Percentiles rank a stretch among this genome's conserved stretches.
Evolutionary conservation across 306 rosid species (phyloP).

Genomic region (Morella rubra): DNA sequence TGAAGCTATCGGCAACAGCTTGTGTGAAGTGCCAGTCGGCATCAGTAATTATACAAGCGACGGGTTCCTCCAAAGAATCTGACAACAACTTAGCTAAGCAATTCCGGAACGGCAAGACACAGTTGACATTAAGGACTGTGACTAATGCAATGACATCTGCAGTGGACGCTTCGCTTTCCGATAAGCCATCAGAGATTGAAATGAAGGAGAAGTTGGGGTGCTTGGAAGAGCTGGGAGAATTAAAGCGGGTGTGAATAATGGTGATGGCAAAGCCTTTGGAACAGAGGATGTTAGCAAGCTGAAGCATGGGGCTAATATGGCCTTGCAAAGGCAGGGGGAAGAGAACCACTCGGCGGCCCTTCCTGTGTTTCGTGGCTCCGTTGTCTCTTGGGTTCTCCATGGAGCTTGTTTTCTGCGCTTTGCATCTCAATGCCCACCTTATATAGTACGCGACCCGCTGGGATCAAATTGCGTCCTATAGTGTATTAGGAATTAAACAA

Average conservation of each 20-base stretch:
- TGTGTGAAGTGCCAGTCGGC: slow-evolving; percentile 40
- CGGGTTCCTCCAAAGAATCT: slow-evolving; percentile 28
- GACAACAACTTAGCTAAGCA: slow-evolving; percentile 30
- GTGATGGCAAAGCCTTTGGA: slow-evolving; percentile 50
- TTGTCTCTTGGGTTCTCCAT: not conserved
- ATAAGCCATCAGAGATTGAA: slow-evolving; percentile 29
- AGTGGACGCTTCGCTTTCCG: slow-evolving; percentile 19
- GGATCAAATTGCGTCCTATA: no score
- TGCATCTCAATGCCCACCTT: not conserved
- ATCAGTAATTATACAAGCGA: slow-evolving; percentile 51
- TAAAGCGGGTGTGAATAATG: slow-evolving; percentile 41
- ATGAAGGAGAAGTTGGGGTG: slow-evolving; percentile 48
- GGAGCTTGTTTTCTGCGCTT: not conserved
- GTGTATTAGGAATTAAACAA: no score
- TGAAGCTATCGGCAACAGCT: slow-evolving; percentile 34
- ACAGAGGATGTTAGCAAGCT: slow-evolving; percentile 45
- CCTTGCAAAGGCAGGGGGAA: slow-evolving; percentile 54
- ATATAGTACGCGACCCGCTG: no score
- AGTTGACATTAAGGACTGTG: slow-evolving; percentile 17
- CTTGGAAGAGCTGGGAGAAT: slow-evolving; percentile 43
- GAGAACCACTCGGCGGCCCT: slow-evolving; percentile 35
- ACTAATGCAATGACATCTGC: slow-evolving; percentile 9
- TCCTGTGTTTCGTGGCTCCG: slow-evolving; percentile 19
- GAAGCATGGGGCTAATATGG: slow-evolving; percentile 62
- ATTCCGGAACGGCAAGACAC: slow-evolving; percentile 25